Evolutionary conservation across 1,139 yeast genomes (phyloP).

Genomic region (Schwanniomyces etchellsii): DNA sequence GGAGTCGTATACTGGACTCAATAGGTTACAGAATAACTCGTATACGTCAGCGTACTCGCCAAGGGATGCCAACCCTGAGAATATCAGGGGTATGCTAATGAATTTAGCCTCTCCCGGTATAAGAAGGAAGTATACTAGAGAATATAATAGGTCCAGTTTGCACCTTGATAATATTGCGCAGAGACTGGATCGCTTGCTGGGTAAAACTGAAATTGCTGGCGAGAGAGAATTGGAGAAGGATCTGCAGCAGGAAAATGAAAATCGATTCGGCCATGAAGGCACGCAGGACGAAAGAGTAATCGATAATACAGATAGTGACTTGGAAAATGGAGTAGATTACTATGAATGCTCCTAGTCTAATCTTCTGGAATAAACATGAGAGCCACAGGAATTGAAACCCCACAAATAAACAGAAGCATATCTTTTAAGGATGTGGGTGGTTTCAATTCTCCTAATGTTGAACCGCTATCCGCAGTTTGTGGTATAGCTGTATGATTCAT

Average conservation of each 20-base stretch:
- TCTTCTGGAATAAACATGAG: not conserved
- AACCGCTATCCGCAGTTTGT: too few relatives aligned
- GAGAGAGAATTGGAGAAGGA: not conserved
- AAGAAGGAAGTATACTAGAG: constrained; percentile 9
- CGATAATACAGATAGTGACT: constrained; percentile 1
- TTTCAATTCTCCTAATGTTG: too few relatives aligned
- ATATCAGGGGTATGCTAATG: constrained; percentile 5
- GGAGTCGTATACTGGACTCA: constrained; percentile 36
- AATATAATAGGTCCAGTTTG: too few relatives aligned
- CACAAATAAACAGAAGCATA: constrained; percentile 1
- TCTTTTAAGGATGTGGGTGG: not conserved
- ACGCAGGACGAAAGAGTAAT: not conserved
- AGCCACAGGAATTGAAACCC: not conserved
- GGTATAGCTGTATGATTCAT: too few relatives aligned
- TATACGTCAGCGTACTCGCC: not conserved
- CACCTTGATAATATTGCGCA: not conserved
- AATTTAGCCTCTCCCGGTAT: constrained; percentile 12
- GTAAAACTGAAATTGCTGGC: not conserved
- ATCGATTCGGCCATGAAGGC: not conserved
- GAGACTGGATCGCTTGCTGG: not conserved
- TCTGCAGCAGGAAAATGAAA: not conserved
- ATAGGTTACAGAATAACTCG: constrained; percentile 30
- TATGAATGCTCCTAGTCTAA: constrained; percentile 5
- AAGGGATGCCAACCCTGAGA: not conserved
- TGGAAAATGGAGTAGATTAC: constrained; percentile 4